These are phyloP conservation scores for Meira nashicola DNA, from an alignment of 1,284 basidiomycete genomes.

Conservation along the genomic window DNA sequence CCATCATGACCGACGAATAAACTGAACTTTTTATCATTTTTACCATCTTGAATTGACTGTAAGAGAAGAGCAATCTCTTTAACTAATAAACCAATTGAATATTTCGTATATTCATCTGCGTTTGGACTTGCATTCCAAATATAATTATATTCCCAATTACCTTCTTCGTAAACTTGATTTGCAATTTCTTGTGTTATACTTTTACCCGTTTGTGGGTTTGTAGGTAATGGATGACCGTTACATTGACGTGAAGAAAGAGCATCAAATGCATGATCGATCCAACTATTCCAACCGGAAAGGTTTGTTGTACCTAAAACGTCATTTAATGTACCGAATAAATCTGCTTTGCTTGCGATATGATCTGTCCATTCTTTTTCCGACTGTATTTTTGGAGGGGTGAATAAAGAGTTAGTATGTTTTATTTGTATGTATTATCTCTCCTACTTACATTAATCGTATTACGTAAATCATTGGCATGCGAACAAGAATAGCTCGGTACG, in stretches of 20 bases:
- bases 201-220: slow-evolving; percentile 16
- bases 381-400: slow-evolving; percentile 7
- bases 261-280: slow-evolving; percentile 55
- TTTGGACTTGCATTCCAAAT: slow-evolving; percentile 33
- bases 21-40: slow-evolving; percentile 21
- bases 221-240: slow-evolving; percentile 26
- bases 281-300: slow-evolving; percentile 57
- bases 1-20: slow-evolving; percentile 36
- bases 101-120: slow-evolving; percentile 35
- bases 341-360: slow-evolving; percentile 57
- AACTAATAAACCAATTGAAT: slow-evolving; percentile 29
- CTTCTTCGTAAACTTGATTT: slow-evolving; percentile 29
- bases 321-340: slow-evolving; percentile 56
- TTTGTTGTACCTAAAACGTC: slow-evolving; percentile 57
- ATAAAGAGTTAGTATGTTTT: neutral
- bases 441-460: slow-evolving; percentile 47
- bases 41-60: slow-evolving; percentile 10
- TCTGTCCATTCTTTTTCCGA: slow-evolving; percentile 56
- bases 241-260: slow-evolving; percentile 33
- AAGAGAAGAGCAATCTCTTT: slow-evolving; percentile 25
- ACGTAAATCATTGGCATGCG: slow-evolving; percentile 57
- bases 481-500: slow-evolving; percentile 59
- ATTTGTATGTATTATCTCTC: neutral
- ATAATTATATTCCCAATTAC: slow-evolving; percentile 39
- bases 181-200: slow-evolving; percentile 24